Evolutionary conservation across 1,139 yeast species (phyloP).

Genomic region (Yamadazyma friedrichii): DNA sequence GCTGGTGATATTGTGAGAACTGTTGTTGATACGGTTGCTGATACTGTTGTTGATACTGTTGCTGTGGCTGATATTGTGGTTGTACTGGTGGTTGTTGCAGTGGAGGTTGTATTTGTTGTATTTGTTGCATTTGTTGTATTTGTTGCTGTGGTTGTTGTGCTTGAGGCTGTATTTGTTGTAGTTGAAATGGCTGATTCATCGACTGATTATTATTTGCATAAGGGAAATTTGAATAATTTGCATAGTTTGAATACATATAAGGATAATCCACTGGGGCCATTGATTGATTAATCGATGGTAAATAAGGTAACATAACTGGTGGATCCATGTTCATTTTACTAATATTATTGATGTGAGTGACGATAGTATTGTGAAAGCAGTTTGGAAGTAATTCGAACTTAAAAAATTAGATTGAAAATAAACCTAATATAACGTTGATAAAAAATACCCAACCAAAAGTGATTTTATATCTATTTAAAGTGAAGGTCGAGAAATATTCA

Average conservation of each 20-base stretch:
- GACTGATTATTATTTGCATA: too few relatives aligned
- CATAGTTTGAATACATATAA: slow-evolving; percentile 13
- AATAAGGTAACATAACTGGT: slow-evolving; percentile 16
- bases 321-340: slow-evolving; percentile 14
- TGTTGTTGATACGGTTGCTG: not conserved
- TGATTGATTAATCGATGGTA: slow-evolving; percentile 15
- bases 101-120: too few relatives aligned
- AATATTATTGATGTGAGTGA: not conserved
- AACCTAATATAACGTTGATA: too few relatives aligned
- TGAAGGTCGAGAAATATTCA: not conserved
- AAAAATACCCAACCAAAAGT: too few relatives aligned
- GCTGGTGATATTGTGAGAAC: not conserved
- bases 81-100: too few relatives aligned
- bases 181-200: not conserved
- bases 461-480: too few relatives aligned
- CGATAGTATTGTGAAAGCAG: too few relatives aligned
- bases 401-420: too few relatives aligned
- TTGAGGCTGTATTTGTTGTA: not conserved
- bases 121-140: slow-evolving; percentile 1
- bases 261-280: slow-evolving; percentile 2
- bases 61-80: not conserved
- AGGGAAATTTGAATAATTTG: not conserved
- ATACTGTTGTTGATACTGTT: too few relatives aligned
- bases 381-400: too few relatives aligned
- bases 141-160: not conserved